Percentiles rank a stretch among this genome's conserved stretches.
phyloP scores from a whole-genome alignment of 202 grass and related monocot genomes.

The Tripidium arundinaceum region DNA sequence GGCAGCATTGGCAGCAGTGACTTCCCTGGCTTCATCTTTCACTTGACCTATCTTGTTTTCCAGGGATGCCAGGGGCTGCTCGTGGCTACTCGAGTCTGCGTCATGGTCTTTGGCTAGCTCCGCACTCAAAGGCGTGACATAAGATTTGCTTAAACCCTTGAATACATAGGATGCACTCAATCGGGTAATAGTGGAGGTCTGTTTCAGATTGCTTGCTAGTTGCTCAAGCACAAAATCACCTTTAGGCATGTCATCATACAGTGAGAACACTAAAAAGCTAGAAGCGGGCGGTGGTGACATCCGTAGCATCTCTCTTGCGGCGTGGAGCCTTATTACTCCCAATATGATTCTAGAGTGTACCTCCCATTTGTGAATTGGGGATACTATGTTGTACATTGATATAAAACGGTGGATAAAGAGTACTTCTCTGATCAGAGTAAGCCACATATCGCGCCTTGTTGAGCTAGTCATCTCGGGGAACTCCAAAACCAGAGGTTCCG shows the following conservation, averaged over 20 bases:
- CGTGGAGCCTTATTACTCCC: conserved; percentile 84
- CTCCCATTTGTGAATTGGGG: conserved; percentile 59
- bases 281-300: conserved; percentile 66
- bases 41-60: conserved; percentile 65
- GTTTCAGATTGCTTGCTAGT: conserved; percentile 67
- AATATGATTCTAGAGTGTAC: conserved; percentile 68
- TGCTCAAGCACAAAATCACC: conserved; percentile 83
- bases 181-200: conserved; percentile 51
- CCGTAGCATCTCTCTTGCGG: conserved; percentile 80
- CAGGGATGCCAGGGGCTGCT: conserved; percentile 35
- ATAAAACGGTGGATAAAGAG: conserved; percentile 73
- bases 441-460: conserved; percentile 82
- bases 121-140: conserved; percentile 18
- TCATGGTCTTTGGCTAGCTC: conserved; percentile 45
- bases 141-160: conserved; percentile 54
- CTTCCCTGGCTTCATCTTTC: conserved; percentile 67
- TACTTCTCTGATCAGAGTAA: conserved; percentile 77
- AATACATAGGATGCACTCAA: conserved; percentile 72
- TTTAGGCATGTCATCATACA: conserved; percentile 80
- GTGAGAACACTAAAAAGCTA: conserved; percentile 72
- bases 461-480: conserved; percentile 92
- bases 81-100: conserved; percentile 27
- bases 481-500: conserved; percentile 80
- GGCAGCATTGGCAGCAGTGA: conserved; percentile 56
- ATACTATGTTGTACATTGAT: conserved; percentile 54